Evolutionary conservation across 2,329 filamentous ascomycete species (phyloP).

Genomic region (Colletotrichum tropicicola): DNA sequence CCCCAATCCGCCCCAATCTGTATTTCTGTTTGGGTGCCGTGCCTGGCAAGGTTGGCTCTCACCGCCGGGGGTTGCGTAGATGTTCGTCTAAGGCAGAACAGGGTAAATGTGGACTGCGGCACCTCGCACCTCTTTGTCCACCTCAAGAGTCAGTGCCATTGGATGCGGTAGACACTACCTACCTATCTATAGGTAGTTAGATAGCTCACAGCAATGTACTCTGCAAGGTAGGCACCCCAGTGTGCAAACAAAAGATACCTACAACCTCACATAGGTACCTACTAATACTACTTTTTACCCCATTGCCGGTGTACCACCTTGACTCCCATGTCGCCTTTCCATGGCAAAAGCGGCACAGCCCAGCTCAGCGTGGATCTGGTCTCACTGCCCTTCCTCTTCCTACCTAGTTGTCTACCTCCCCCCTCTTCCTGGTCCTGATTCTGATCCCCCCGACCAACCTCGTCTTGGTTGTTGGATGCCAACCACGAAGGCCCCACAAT

Average conservation of each 20-base stretch:
- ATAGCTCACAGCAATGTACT: too few species aligned
- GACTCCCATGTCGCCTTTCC: too few species aligned
- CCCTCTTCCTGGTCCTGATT: background rate
- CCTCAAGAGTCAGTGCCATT: too few species aligned
- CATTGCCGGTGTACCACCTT: too few species aligned
- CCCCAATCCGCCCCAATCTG: background rate
- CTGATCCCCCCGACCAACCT: background rate
- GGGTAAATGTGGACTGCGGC: background rate
- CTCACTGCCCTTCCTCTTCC: background rate
- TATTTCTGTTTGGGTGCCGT: too few species aligned
- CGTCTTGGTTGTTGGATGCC: background rate
- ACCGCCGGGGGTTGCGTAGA: constrained; percentile 7
- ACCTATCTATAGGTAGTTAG: too few species aligned
- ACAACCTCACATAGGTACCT: too few species aligned
- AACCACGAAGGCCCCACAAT: too few species aligned
- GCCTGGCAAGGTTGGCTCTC: background rate
- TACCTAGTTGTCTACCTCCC: background rate
- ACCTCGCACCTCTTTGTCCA: background rate
- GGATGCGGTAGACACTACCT: too few species aligned
- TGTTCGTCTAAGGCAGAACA: too few species aligned
- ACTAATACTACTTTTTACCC: too few species aligned
- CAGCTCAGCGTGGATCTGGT: background rate
- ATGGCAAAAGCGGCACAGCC: background rate
- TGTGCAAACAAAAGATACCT: background rate
- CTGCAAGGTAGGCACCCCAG: background rate